Evolutionary conservation across 805 yeast genomes (phyloP), one percentile per base, ranked within the genome.

Genomic region (Kregervanrija delftensis): DNA sequence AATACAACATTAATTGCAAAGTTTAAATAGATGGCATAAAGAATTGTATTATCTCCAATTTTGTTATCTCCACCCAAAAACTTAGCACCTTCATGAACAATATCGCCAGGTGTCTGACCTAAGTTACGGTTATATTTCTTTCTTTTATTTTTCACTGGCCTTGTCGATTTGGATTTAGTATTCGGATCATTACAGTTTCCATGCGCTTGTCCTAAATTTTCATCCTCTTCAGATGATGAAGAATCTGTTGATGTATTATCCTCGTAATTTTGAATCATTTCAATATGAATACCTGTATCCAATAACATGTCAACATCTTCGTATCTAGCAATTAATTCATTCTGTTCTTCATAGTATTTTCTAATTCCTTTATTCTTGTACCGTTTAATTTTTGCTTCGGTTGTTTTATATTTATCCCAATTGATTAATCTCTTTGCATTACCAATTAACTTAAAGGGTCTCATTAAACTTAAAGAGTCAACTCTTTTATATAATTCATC

Each of bases 281-380:
- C 68, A 47, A 73, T 71, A 51, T 81, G 85, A 46, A 85, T 72
- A 1, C 89, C 89, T 4, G 86, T 76, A 55, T 83, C 93, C 39
- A 85, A 67, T 42, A 84, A 65, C 41, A 68, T 66, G 57, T 85
- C 95, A 22, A 85, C 77, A 46, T 76, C 83, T 33, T 60, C 59
- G 54, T 75, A 82, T 43, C 76, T 66, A 17, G 71, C 74, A 42
- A 84, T 76, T 42, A 79, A 57, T 36, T 69, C 76, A 58, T 85
- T 85, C 61, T 84, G 91, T 2, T 64, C 57, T 36, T 61, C 60
- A 61, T 86, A 85, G 59, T 65, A 83, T 14, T 58, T 45, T 28
- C 68, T 62, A 5, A 76, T 42, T 10, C 51, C 44, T 35, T 50
- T 58, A 16, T 55, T 62, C 39, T 58, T 58, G 13, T 61, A 49